Evolutionary conservation across 2,329 filamentous ascomycete genomes (phyloP), one percentile per base, ranked within the genome.

Genomic region (Emydomyces testavorans): DNA sequence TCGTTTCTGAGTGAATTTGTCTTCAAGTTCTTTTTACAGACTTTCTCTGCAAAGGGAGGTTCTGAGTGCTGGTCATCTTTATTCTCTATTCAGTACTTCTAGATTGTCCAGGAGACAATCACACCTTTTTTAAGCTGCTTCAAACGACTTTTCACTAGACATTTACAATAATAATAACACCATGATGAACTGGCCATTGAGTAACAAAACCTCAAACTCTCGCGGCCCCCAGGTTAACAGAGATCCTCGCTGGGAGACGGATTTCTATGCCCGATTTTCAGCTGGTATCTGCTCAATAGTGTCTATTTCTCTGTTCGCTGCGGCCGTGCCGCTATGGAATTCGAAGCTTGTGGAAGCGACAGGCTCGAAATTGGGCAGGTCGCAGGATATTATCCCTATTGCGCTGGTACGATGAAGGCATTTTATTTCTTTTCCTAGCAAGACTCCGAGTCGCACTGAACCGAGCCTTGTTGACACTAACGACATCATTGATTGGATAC

Each of bases 301-400:
- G 37, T 54, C 56, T 34, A 52, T 59, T 34, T 51, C 56, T 7
- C 56, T 60, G 21, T 63, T 63, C 48, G 52, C 57, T 1, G 53
- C 55, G 6, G 55, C 57, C 13, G 58, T 64, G 26, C 54, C 53
- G 3, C 45, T 48, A 16, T 62, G 61, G 59, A 52, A 62, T 36
- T 41, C 40, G 34, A 59, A 58, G 29, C 57, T 63, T 50, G 56
- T 56, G 35, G 60, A 61, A 49, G 54, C 49, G 13, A 50, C 50
- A 11, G 57, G 58, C 3, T 54, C 57, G 2, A 50, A 45, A 32
- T 49, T 52, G 34, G 58, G 58, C 5, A 59, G 58, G 48, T 62
- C 60, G 61, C 61, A 62, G 34, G 61, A 64, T 50, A 57, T 55
- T 24, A 50, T 62, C 39, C 53, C 59, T 4, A 54, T 63, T 43